phyloP scores from a whole-genome alignment of 768 basidiomycete genomes.

The Amanita thiersii region DNA sequence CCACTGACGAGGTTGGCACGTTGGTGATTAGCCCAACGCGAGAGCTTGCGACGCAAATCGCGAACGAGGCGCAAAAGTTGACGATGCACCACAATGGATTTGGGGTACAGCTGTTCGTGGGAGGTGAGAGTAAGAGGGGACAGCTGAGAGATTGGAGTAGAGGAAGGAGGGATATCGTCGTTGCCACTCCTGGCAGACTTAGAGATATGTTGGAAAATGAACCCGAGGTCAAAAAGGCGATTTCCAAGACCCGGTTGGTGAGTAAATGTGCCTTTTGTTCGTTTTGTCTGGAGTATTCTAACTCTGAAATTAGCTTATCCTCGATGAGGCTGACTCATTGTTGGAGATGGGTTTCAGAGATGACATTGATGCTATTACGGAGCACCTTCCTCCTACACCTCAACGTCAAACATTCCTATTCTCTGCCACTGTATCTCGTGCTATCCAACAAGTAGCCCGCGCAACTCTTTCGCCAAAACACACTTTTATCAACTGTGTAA shows the following conservation, averaged over 20 bases:
- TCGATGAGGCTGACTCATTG: constrained; percentile 90
- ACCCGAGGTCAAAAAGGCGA: constrained; percentile 40
- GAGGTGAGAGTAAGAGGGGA: constrained; percentile 55
- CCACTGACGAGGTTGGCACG: constrained; percentile 49
- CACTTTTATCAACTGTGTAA: constrained; percentile 66
- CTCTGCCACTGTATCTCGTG: constrained; percentile 75
- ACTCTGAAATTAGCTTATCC: constrained; percentile 50
- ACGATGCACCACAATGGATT: constrained; percentile 53
- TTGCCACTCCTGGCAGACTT: constrained; percentile 86
- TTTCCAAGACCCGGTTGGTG: constrained; percentile 54
- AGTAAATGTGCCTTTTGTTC: constrained; percentile 19
- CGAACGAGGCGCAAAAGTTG: constrained; percentile 68
- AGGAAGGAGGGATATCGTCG: constrained; percentile 71
- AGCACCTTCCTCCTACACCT: constrained; percentile 50
- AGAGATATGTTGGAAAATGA: constrained; percentile 62
- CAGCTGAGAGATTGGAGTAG: constrained; percentile 66
- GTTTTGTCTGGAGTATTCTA: constrained; percentile 6
- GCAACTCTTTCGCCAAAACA: constrained; percentile 52
- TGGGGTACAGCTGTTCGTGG: constrained; percentile 68
- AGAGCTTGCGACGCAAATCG: constrained; percentile 86
- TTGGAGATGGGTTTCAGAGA: constrained; percentile 90
- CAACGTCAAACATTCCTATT: constrained; percentile 88
- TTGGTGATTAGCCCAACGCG: constrained; percentile 86
- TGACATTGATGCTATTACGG: constrained; percentile 69
- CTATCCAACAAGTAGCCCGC: constrained; percentile 64